Conservation (phyloP, 345 rosid genomes). For the Zanthoxylum bungeanum region DNA sequence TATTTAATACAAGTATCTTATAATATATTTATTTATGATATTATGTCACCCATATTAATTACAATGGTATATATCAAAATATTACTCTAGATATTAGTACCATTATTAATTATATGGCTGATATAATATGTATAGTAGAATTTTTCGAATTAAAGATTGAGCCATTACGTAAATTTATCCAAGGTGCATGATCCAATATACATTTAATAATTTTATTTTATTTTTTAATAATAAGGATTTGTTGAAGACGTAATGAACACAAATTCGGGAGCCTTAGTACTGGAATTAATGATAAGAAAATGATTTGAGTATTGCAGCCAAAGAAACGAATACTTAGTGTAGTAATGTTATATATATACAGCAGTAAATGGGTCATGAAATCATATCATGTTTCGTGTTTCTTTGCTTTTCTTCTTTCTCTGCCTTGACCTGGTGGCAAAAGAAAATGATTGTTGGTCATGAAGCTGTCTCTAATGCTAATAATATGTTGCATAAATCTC, state of each 20-base stretch:
- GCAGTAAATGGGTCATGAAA: background rate
- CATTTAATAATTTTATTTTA: too few relatives aligned
- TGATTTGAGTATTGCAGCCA: background rate
- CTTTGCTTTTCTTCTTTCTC: background rate
- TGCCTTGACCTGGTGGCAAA: background rate
- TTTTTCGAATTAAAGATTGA: too few relatives aligned
- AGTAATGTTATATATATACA: background rate
- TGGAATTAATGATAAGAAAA: constrained; percentile 1
- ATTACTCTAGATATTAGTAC: too few relatives aligned
- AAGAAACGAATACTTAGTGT: background rate
- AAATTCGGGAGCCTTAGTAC: background rate
- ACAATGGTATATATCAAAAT: too few relatives aligned
- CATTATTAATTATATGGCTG: too few relatives aligned
- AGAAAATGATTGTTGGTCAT: background rate
- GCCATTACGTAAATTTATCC: background rate
- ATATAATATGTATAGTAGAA: too few relatives aligned
- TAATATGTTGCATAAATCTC: background rate
- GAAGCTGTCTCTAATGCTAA: background rate
- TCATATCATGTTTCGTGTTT: background rate
- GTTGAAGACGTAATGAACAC: background rate
- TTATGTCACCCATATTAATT: too few relatives aligned
- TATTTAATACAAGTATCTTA: too few relatives aligned
- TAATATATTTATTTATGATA: too few relatives aligned
- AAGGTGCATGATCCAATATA: too few relatives aligned
- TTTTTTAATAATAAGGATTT: background rate